These are phyloP conservation scores for Myxozyma neotropica DNA, from an alignment of 805 yeast genomes.

Conservation along the genomic window DNA sequence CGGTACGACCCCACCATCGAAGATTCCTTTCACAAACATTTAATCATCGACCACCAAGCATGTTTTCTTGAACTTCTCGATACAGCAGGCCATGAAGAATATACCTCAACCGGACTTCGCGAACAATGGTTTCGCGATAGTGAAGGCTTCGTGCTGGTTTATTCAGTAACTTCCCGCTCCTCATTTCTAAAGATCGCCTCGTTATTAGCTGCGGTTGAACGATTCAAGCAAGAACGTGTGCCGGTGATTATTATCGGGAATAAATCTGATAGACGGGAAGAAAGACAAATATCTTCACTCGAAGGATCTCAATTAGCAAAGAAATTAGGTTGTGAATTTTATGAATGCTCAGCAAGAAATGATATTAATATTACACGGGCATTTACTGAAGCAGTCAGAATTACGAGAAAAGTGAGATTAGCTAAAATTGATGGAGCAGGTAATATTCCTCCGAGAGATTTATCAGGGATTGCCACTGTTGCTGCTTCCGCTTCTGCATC, in stretches of 20 bases:
- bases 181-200: constrained; percentile 78
- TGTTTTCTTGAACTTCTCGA: constrained; percentile 87
- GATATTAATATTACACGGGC: constrained; percentile 89
- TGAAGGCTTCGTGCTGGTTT: constrained; percentile 84
- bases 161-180: constrained; percentile 75
- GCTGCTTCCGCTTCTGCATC: neutral
- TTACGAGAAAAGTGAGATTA: neutral
- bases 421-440: neutral
- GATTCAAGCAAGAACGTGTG: constrained; percentile 74
- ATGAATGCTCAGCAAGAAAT: constrained; percentile 91
- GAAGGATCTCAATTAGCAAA: constrained; percentile 71
- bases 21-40: constrained; percentile 88
- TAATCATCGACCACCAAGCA: constrained; percentile 83
- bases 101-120: constrained; percentile 78
- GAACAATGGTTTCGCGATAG: constrained; percentile 73
- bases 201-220: constrained; percentile 77
- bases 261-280: constrained; percentile 80
- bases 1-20: constrained; percentile 97
- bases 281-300: constrained; percentile 56
- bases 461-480: neutral
- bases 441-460: neutral
- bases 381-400: constrained; percentile 71
- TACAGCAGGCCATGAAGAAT: constrained; percentile 94
- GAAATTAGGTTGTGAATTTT: constrained; percentile 85
- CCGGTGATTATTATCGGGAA: constrained; percentile 93